Conservation (phyloP, 2,329 filamentous ascomycete genomes). For the Diaporthe eres region DNA sequence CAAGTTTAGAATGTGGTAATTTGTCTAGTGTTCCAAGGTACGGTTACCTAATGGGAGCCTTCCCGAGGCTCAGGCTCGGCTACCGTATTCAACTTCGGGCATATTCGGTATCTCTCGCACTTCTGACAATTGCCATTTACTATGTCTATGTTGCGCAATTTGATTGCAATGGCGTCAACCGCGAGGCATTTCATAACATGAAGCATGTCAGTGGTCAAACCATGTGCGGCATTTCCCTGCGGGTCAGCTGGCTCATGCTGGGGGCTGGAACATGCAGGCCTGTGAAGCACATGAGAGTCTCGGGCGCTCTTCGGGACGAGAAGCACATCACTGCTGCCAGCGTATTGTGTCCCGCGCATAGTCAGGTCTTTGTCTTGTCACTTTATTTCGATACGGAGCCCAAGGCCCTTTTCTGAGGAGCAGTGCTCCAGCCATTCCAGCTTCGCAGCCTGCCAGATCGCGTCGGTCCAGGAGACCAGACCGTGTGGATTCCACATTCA, state of each 20-base stretch:
- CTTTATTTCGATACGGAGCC: constrained; percentile 33
- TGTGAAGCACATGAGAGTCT: constrained; percentile 25
- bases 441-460: constrained; percentile 11
- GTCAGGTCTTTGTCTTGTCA: constrained; percentile 23
- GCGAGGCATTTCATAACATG: neutral
- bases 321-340: neutral
- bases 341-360: neutral
- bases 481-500: constrained; percentile 37
- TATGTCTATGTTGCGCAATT: neutral
- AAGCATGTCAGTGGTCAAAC: neutral
- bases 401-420: neutral
- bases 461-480: constrained; percentile 7
- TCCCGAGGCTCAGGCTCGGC: constrained; percentile 17
- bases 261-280: constrained; percentile 2
- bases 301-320: constrained; percentile 13
- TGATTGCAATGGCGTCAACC: neutral
- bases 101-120: constrained; percentile 4
- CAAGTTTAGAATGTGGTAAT: constrained; percentile 10
- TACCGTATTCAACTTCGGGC: neutral
- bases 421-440: neutral
- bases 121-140: neutral
- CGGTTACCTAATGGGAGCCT: neutral
- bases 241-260: constrained; percentile 22
- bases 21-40: neutral
- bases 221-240: constrained; percentile 25